Percentiles rank a stretch among this genome's conserved stretches.
phyloP scores from a whole-genome alignment of 306 rosid species.

The Prinsepia uniflora region DNA sequence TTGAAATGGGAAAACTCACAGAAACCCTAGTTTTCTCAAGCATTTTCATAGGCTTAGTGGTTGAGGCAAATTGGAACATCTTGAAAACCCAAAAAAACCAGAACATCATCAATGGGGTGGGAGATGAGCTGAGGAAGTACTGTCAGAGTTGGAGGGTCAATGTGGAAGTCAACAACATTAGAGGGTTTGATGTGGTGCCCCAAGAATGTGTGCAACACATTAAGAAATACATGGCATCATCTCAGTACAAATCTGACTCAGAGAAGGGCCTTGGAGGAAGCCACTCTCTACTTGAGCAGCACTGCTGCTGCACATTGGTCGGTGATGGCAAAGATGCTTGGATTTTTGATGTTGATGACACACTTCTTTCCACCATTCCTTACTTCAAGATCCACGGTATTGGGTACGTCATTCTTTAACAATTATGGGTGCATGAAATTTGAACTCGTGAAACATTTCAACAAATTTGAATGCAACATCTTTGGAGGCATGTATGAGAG shows the following conservation, averaged over 20 bases:
- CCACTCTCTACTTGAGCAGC: conserved; percentile 28
- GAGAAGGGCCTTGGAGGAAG: conserved; percentile 44
- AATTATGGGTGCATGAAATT: background rate
- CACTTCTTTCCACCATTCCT: conserved; percentile 69
- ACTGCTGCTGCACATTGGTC: conserved; percentile 36
- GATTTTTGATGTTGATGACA: conserved; percentile 67
- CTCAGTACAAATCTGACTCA: conserved; percentile 46
- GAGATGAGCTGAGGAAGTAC: conserved; percentile 46
- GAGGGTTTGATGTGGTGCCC: conserved; percentile 49
- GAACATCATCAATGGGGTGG: conserved; percentile 6
- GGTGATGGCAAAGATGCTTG: conserved; percentile 71
- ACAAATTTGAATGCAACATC: conserved; percentile 29
- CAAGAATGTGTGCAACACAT: conserved; percentile 55
- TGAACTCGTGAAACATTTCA: background rate
- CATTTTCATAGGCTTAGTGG: conserved; percentile 30
- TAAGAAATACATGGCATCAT: conserved; percentile 50
- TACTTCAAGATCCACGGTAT: conserved; percentile 48
- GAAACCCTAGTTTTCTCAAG: conserved; percentile 31
- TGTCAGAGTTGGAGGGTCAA: conserved; percentile 81
- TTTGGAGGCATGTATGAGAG: conserved; percentile 54
- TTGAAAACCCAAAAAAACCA: conserved; percentile 24
- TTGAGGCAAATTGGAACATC: conserved; percentile 57
- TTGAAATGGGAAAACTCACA: conserved; percentile 38
- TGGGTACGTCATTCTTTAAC: conserved; percentile 32
- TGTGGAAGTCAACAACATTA: conserved; percentile 52